These are phyloP conservation scores for Aristolochia fimbriata DNA, from an alignment of 164 flowering plant genomes.

Conservation along the genomic window DNA sequence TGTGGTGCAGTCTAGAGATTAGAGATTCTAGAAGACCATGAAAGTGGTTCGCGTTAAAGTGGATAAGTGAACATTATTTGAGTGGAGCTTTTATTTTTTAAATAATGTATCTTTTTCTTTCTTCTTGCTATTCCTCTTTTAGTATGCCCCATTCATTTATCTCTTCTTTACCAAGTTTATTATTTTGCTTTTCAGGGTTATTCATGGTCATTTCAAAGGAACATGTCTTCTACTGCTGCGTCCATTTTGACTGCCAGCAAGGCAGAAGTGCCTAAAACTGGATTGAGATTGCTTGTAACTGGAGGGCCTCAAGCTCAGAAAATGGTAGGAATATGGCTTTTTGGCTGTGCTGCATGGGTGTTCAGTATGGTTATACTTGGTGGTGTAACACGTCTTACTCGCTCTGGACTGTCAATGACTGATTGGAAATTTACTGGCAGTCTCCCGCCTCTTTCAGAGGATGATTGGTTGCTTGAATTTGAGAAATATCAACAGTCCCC, in stretches of 20 bases:
- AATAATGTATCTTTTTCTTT: too few species aligned
- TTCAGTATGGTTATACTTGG: conserved; percentile 97
- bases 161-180: not conserved
- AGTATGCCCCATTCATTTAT: not conserved
- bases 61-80: too few species aligned
- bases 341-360: conserved; percentile 95
- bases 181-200: conserved; percentile 25
- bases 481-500: conserved; percentile 95
- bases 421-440: conserved; percentile 94
- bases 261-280: conserved; percentile 19
- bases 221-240: conserved; percentile 38
- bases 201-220: conserved; percentile 29
- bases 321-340: conserved; percentile 84
- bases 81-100: too few species aligned
- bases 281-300: conserved; percentile 56
- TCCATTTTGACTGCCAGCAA: conserved; percentile 26
- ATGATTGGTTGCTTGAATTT: conserved; percentile 77
- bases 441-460: conserved; percentile 79
- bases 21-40: too few species aligned
- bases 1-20: too few species aligned
- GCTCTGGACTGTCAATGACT: conserved; percentile 97
- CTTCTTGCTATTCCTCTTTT: too few species aligned
- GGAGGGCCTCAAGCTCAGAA: conserved; percentile 82
- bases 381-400: conserved; percentile 80
- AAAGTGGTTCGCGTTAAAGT: too few species aligned